Conservation (phyloP, 805 yeast species). For the Brettanomyces nanus region DNA sequence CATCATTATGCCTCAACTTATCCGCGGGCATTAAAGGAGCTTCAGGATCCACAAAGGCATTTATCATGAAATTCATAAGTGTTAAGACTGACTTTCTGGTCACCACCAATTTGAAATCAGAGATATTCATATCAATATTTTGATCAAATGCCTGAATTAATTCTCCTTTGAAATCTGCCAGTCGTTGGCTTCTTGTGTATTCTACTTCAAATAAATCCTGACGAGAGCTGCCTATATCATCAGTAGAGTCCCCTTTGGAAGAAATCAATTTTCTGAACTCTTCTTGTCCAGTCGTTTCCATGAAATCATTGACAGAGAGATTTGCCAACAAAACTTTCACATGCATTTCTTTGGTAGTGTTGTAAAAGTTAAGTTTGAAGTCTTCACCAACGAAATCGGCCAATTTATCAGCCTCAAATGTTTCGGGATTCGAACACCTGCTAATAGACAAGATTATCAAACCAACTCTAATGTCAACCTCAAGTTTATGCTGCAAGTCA, state of each 20-base stretch:
- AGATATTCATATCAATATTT: slow-evolving; percentile 59
- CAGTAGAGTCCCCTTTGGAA: slow-evolving; percentile 42
- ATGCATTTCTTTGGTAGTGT: slow-evolving; percentile 52
- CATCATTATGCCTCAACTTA: slow-evolving; percentile 58
- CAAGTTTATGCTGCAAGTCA: slow-evolving; percentile 53
- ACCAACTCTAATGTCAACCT: slow-evolving; percentile 64
- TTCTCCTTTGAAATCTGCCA: slow-evolving; percentile 43
- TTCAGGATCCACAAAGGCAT: slow-evolving; percentile 82
- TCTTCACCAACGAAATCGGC: slow-evolving; percentile 67
- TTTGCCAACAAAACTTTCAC: slow-evolving; percentile 59
- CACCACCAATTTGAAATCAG: slow-evolving; percentile 67
- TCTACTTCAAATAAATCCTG: slow-evolving; percentile 51
- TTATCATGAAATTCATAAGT: slow-evolving; percentile 68
- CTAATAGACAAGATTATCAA: slow-evolving; percentile 51
- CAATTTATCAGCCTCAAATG: slow-evolving; percentile 56
- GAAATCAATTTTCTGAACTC: slow-evolving; percentile 67
- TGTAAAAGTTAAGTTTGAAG: slow-evolving; percentile 51
- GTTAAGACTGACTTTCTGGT: slow-evolving; percentile 75
- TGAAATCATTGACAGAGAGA: slow-evolving; percentile 65
- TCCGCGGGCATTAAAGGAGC: slow-evolving; percentile 64
- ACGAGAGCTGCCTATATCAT: slow-evolving; percentile 25
- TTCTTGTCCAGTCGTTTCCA: slow-evolving; percentile 50
- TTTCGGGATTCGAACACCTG: slow-evolving; percentile 56
- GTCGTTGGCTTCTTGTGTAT: slow-evolving; percentile 51
- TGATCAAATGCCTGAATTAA: slow-evolving; percentile 71